Evolutionary conservation across 1,284 basidiomycete genomes (phyloP).

Genomic region (Schizopora paradoxa): DNA sequence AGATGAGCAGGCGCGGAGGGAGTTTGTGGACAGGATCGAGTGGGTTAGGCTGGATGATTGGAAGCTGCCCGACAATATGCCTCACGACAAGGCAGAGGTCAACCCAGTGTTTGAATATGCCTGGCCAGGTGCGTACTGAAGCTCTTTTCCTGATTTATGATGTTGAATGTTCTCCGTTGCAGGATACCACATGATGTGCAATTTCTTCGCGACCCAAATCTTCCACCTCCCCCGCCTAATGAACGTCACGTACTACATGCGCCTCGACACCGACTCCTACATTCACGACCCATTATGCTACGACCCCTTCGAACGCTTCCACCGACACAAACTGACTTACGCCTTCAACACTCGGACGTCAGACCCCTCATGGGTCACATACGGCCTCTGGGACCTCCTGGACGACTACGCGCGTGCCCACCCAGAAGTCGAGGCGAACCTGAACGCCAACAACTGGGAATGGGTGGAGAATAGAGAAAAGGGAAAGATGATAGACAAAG

Average conservation of each 20-base stretch:
- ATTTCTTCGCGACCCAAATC: slow-evolving; percentile 18
- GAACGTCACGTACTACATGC: slow-evolving; percentile 20
- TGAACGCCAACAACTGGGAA: slow-evolving; percentile 9
- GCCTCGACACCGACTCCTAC: slow-evolving; percentile 19
- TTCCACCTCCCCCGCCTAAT: slow-evolving; percentile 18
- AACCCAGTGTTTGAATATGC: slow-evolving; percentile 12
- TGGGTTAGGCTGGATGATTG: slow-evolving; percentile 14
- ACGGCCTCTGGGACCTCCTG: slow-evolving; percentile 12
- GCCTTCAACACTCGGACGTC: slow-evolving; percentile 6
- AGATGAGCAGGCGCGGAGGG: slow-evolving; percentile 8
- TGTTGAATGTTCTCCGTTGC: neutral
- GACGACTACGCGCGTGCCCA: slow-evolving; percentile 9
- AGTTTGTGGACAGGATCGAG: slow-evolving; percentile 14
- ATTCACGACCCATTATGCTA: slow-evolving; percentile 17
- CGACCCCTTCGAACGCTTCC: slow-evolving; percentile 18
- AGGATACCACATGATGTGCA: slow-evolving; percentile 20
- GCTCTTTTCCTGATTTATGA: neutral
- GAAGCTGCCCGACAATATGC: slow-evolving; percentile 10
- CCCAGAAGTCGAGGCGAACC: slow-evolving; percentile 4
- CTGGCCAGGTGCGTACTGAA: slow-evolving; percentile 11
- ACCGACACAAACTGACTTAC: slow-evolving; percentile 13
- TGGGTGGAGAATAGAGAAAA: slow-evolving; percentile 12
- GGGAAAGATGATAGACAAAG: slow-evolving; percentile 8
- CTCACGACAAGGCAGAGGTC: slow-evolving; percentile 15
- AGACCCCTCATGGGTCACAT: slow-evolving; percentile 16